Conservation (phyloP, 805 yeast genomes). For the Spathaspora boniae region DNA sequence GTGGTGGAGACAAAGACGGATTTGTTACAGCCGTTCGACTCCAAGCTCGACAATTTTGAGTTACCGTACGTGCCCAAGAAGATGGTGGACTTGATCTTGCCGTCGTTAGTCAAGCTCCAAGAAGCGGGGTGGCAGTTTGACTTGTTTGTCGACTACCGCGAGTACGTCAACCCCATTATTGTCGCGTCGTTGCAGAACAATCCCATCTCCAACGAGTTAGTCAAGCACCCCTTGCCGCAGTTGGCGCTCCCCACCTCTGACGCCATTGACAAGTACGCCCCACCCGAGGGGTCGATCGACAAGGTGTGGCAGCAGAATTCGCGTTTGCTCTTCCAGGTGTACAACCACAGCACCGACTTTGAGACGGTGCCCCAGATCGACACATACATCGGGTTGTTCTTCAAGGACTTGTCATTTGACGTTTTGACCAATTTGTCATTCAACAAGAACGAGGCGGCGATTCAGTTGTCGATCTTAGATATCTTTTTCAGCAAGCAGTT, state of each 20-base stretch:
- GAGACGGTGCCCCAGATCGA: slow-evolving; percentile 52
- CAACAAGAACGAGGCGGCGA: slow-evolving; percentile 82
- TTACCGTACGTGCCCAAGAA: slow-evolving; percentile 52
- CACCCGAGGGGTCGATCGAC: slow-evolving; percentile 42
- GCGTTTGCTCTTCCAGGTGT: slow-evolving; percentile 59
- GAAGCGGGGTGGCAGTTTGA: slow-evolving; percentile 39
- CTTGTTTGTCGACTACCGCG: slow-evolving; percentile 32
- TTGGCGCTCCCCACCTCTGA: slow-evolving; percentile 29
- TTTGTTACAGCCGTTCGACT: slow-evolving; percentile 36
- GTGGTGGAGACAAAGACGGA: slow-evolving; percentile 16
- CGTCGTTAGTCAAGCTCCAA: slow-evolving; percentile 40
- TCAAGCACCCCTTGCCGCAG: slow-evolving; percentile 40
- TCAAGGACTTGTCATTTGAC: slow-evolving; percentile 75
- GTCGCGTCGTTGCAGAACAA: slow-evolving; percentile 31
- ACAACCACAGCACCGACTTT: slow-evolving; percentile 49
- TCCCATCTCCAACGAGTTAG: slow-evolving; percentile 34
- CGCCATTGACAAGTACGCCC: slow-evolving; percentile 16
- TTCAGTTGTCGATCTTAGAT: slow-evolving; percentile 74
- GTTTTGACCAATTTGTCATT: slow-evolving; percentile 77
- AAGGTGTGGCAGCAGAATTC: slow-evolving; percentile 61
- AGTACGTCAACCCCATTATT: slow-evolving; percentile 29
- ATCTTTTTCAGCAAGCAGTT: slow-evolving; percentile 61
- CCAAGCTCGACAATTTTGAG: slow-evolving; percentile 26
- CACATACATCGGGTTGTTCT: slow-evolving; percentile 46
- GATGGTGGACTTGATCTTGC: slow-evolving; percentile 48